phyloP scores from a whole-genome alignment of 345 rosid genomes.

The Toxicodendron radicans region DNA sequence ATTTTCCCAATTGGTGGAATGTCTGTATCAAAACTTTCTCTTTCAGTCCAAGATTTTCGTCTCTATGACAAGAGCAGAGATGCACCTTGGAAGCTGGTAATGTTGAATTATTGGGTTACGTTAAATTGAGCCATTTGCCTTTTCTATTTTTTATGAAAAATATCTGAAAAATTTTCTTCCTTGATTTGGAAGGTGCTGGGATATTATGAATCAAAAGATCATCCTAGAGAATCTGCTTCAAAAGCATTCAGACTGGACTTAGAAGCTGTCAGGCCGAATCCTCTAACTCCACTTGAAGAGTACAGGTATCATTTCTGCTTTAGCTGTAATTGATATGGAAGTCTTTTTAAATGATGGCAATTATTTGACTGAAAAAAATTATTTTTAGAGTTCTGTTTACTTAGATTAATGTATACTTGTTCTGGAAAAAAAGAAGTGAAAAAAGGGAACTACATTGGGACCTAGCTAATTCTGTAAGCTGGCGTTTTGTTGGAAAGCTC shows the following conservation, averaged over 20 bases:
- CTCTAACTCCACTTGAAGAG: constrained; percentile 87
- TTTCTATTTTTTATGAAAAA: constrained; percentile 5
- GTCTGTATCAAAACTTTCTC: constrained; percentile 65
- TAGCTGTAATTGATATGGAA: neutral
- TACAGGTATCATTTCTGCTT: constrained; percentile 56
- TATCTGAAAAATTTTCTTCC: constrained; percentile 15
- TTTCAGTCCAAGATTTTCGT: constrained; percentile 67
- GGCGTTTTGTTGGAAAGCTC: too few species aligned
- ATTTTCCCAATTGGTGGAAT: constrained; percentile 60
- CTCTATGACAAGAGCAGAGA: constrained; percentile 67
- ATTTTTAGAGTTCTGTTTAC: neutral
- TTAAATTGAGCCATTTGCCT: constrained; percentile 7
- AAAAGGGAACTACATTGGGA: too few species aligned
- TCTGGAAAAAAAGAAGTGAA: neutral
- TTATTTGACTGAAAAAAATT: constrained; percentile 6
- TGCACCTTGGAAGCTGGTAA: constrained; percentile 91
- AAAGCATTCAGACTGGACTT: constrained; percentile 74
- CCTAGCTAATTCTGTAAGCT: too few species aligned
- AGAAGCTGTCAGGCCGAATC: constrained; percentile 92
- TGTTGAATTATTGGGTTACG: constrained; percentile 5
- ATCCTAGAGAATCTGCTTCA: constrained; percentile 82
- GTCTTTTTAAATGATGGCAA: constrained; percentile 10
- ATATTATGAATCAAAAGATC: constrained; percentile 73
- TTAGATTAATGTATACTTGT: neutral
- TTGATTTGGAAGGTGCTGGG: constrained; percentile 65